Conservation (phyloP, 305 asterid genomes). For the Andrographis paniculata region DNA sequence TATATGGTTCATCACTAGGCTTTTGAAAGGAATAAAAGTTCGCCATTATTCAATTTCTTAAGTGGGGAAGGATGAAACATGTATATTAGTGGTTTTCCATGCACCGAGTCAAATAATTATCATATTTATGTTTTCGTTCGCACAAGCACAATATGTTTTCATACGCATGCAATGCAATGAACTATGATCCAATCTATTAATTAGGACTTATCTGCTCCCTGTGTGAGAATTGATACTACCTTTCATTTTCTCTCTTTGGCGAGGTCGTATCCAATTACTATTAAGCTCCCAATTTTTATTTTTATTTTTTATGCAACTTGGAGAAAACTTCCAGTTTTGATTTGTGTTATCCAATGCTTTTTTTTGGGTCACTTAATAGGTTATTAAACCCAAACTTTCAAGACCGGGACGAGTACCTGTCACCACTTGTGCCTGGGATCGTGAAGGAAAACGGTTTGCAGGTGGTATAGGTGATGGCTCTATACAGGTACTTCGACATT, state of each 20-base stretch:
- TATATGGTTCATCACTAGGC: too few species aligned
- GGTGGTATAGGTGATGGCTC: conserved; percentile 94
- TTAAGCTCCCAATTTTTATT: too few species aligned
- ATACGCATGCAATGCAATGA: too few species aligned
- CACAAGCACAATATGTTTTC: too few species aligned
- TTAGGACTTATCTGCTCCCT: not conserved
- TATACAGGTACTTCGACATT: conserved; percentile 53
- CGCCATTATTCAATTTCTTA: too few species aligned
- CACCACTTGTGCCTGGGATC: conserved; percentile 85
- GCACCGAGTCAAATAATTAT: too few species aligned
- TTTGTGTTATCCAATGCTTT: not conserved
- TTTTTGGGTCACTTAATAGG: conserved; percentile 35
- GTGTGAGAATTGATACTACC: not conserved
- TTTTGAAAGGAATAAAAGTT: too few species aligned
- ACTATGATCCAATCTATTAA: too few species aligned
- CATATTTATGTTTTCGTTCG: too few species aligned
- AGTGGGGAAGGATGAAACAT: too few species aligned
- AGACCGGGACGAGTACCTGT: conserved; percentile 90
- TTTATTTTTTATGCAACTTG: conserved; percentile 7
- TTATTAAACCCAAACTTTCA: conserved; percentile 80
- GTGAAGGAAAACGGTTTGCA: conserved; percentile 76
- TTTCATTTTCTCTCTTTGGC: not conserved
- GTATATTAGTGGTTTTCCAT: too few species aligned
- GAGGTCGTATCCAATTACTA: too few species aligned
- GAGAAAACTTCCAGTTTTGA: conserved; percentile 10